A percentile compares a stretch with the other conserved stretches of the same genome.
Evolutionary conservation across 2,329 filamentous ascomycete genomes (phyloP).

Genomic region (Epichloe festucae): DNA sequence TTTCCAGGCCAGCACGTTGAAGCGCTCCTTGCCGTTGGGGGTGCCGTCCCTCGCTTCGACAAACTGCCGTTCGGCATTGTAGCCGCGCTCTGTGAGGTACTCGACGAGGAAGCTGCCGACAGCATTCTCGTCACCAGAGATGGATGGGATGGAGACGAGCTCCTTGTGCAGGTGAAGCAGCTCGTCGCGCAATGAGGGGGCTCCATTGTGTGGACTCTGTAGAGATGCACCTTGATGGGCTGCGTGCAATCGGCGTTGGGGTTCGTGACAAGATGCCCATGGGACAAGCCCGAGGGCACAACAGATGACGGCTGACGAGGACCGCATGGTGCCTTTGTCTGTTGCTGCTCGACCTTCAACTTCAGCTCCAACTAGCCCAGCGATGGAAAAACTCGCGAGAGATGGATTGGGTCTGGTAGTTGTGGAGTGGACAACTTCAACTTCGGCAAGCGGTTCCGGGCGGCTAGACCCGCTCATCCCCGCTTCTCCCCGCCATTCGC

Average conservation of each 20-base stretch:
- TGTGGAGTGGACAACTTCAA: background rate
- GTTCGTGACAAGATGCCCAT: slow-evolving; percentile 4
- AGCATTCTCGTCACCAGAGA: slow-evolving; percentile 53
- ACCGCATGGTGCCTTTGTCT: background rate
- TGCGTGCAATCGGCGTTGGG: slow-evolving; percentile 4
- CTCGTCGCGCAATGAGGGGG: slow-evolving; percentile 27
- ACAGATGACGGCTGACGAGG: slow-evolving; percentile 1
- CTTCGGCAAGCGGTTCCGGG: background rate
- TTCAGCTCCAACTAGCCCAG: no score
- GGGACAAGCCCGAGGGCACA: slow-evolving; percentile 4
- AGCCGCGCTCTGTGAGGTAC: slow-evolving; percentile 43
- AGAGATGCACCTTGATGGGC: background rate
- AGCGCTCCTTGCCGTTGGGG: slow-evolving; percentile 24
- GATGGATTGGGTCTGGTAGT: background rate
- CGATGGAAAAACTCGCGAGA: no score
- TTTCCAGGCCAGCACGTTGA: slow-evolving; percentile 65
- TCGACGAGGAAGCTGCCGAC: slow-evolving; percentile 56
- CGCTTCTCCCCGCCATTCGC: no score
- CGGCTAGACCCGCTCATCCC: no score
- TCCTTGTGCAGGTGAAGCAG: slow-evolving; percentile 63
- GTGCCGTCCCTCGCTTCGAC: slow-evolving; percentile 22
- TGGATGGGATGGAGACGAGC: slow-evolving; percentile 62
- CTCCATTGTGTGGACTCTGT: slow-evolving; percentile 7
- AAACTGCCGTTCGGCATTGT: slow-evolving; percentile 29
- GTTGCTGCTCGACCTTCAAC: no score